Base-by-base conservation (phyloP, 2,329 filamentous ascomycete genomes). In the Lachnellula cervina region DNA sequence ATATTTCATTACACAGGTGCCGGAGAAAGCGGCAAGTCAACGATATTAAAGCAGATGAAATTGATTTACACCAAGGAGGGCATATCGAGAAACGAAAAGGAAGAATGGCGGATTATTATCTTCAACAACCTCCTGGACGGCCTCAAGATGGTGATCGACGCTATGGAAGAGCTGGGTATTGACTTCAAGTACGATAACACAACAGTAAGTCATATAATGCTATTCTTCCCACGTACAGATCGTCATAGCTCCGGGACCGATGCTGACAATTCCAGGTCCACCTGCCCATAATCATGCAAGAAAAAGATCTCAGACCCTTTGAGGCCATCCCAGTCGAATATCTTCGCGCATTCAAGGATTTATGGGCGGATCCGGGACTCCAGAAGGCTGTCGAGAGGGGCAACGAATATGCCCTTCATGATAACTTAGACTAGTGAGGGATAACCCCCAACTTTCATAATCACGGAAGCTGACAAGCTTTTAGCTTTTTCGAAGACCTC, bases 1-100 rank as follows among this genome's bases (percentile, higher is more conserved):
- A 40, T 25, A n/a, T 32, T 9, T 32, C 13, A 32, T 42, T 50
- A 51, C 42, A 97, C 42, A 97, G 92, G 93, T 72, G 93, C 93
- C 67, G 93, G 93, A 70, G 93, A 97, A 75, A 94, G 88, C 57
- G 90, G 93, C 63, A 97, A 97, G 75, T 97, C 93, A 8, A 97
- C 93, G 1, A 92, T 97, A 57, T 83, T 97, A 63, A 97, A 97
- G 77, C 93, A 97, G 79, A 97, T 99, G 94, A 93, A 93, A 72
- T 86, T 99, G 73, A 97, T 99, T 66, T 94, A 97, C 72, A 86
- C 90, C 14, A 86, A 91, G 72, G 65, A 69, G 52, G 93, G 94
- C 50, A 97, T 97, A 76, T 90, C 85, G 68, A 88, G 89, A 67
- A 85, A 83, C 62, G 94, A 97, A 73, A 89, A 91, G 72, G 84